These are phyloP conservation scores for Suhomyces anneliseae DNA, from an alignment of 1,139 yeast genomes.

Conservation along the genomic window DNA sequence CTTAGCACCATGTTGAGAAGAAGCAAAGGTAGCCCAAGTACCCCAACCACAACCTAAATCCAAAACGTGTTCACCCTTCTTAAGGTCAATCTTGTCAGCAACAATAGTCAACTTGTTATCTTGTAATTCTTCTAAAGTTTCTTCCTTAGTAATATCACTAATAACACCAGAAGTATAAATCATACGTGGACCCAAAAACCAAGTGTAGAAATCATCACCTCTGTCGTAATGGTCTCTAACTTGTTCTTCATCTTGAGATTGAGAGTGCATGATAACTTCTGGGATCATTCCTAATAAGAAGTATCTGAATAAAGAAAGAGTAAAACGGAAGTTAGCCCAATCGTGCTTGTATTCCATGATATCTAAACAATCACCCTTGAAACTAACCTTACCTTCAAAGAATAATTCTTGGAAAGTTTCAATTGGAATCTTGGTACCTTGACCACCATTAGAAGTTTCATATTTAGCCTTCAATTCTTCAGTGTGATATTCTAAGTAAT, in stretches of 20 bases:
- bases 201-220: slow-evolving; percentile 92
- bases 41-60: slow-evolving; percentile 98
- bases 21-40: slow-evolving; percentile 82
- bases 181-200: slow-evolving; percentile 96
- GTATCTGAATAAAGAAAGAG: slow-evolving; percentile 73
- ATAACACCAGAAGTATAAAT: slow-evolving; percentile 87
- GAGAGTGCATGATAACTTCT: slow-evolving; percentile 87
- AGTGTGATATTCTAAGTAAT: slow-evolving; percentile 81
- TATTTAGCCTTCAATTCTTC: slow-evolving; percentile 71
- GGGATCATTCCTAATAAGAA: slow-evolving; percentile 90
- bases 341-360: slow-evolving; percentile 85
- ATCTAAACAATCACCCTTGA: slow-evolving; percentile 87
- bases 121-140: slow-evolving; percentile 82
- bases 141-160: slow-evolving; percentile 67
- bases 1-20: slow-evolving; percentile 77
- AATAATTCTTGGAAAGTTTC: slow-evolving; percentile 90
- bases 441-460: slow-evolving; percentile 53
- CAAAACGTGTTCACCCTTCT: slow-evolving; percentile 70
- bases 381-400: slow-evolving; percentile 80
- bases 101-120: slow-evolving; percentile 87
- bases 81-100: slow-evolving; percentile 79
- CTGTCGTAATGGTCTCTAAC: slow-evolving; percentile 95
- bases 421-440: slow-evolving; percentile 77
- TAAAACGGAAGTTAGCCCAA: slow-evolving; percentile 84
- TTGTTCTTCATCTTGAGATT: slow-evolving; percentile 95